Evolutionary conservation across 129 eudicot species (phyloP).

Genomic region (Chrysanthemum seticuspe): DNA sequence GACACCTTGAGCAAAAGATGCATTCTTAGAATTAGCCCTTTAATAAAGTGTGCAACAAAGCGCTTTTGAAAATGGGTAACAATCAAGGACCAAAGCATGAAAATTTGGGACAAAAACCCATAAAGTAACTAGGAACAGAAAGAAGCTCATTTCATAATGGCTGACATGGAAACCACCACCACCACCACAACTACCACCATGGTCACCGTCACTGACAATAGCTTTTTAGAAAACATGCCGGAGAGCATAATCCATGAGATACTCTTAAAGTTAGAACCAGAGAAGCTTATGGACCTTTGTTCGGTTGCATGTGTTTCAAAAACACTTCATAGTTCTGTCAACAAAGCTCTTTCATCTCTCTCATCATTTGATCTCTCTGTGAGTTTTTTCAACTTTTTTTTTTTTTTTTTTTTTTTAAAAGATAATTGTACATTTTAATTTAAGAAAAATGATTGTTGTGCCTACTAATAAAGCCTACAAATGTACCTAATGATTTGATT

Average conservation of each 20-base stretch:
- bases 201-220: conserved; percentile 16
- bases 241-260: conserved; percentile 41
- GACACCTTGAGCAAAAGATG: no score
- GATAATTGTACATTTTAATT: background rate
- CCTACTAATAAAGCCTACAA: no score
- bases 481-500: no score
- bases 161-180: conserved; percentile 1
- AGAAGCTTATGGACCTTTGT: background rate
- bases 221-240: conserved; percentile 39
- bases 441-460: no score
- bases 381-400: conserved; percentile 16
- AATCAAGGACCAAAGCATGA: background rate
- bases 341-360: conserved; percentile 41
- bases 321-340: conserved; percentile 25
- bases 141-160: background rate
- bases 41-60: no score
- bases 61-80: no score
- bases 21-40: no score
- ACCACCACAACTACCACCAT: background rate
- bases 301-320: conserved; percentile 48
- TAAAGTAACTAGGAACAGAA: background rate
- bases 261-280: conserved; percentile 31
- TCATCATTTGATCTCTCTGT: conserved; percentile 68
- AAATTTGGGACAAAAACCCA: background rate
- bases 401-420: background rate